Conservation (phyloP, 495 filamentous ascomycete genomes). For the Halenospora varia region DNA sequence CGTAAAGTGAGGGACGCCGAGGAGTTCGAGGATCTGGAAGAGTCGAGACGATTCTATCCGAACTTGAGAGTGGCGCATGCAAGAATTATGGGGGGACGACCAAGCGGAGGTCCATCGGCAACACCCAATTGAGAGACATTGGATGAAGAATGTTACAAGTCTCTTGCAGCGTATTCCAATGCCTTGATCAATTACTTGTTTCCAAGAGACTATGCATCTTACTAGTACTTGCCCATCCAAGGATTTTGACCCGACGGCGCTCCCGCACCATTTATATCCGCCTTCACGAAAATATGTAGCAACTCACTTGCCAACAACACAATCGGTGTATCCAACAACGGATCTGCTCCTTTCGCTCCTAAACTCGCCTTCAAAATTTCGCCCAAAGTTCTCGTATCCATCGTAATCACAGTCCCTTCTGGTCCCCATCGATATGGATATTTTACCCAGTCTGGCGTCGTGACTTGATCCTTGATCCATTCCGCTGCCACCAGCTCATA, state of each 20-base stretch:
- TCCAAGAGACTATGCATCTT: too few relatives aligned
- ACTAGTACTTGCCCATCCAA: conserved; percentile 18
- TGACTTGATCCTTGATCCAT: conserved; percentile 10
- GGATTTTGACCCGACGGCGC: conserved; percentile 10
- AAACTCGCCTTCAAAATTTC: conserved; percentile 7
- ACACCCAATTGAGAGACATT: too few relatives aligned
- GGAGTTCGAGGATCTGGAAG: too few relatives aligned
- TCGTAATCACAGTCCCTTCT: conserved; percentile 13
- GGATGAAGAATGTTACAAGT: too few relatives aligned
- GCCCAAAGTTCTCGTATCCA: conserved; percentile 10
- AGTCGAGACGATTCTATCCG: too few relatives aligned
- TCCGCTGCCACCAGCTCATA: conserved; percentile 11
- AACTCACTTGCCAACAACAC: conserved; percentile 8
- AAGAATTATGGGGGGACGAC: too few relatives aligned
- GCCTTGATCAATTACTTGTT: too few relatives aligned
- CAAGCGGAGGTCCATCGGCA: too few relatives aligned
- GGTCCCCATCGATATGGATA: conserved; percentile 22
- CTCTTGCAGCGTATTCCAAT: too few relatives aligned
- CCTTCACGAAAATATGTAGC: conserved; percentile 16
- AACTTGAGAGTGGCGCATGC: too few relatives aligned
- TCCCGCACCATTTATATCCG: conserved; percentile 18
- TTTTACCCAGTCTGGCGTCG: conserved; percentile 8
- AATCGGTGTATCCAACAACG: conserved; percentile 8
- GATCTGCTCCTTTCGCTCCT: background rate
- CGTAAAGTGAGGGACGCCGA: too few relatives aligned